Conservation (phyloP, 2,329 filamentous ascomycete species). For the Cladosporium sp. region DNA sequence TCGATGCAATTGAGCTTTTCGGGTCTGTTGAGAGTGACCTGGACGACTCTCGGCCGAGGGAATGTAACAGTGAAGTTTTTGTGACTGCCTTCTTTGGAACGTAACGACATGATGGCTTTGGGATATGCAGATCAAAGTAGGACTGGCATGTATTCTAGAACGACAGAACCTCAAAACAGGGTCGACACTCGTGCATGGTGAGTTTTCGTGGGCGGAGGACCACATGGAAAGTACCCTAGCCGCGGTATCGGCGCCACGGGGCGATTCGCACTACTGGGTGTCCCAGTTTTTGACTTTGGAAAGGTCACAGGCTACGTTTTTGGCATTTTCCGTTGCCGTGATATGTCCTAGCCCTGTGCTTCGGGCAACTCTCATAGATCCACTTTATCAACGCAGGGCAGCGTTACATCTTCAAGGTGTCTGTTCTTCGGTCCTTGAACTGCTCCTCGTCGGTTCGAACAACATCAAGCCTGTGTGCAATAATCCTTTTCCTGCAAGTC, state of each 20-base stretch:
- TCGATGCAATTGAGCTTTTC: constrained; percentile 19
- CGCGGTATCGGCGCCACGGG: constrained; percentile 9
- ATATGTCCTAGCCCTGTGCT: not conserved
- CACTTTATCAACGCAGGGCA: constrained; percentile 5
- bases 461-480: too few species aligned
- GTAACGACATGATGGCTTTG: not conserved
- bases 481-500: too few species aligned
- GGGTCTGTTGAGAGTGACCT: constrained; percentile 15
- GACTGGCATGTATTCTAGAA: not conserved
- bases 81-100: not conserved
- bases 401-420: not conserved
- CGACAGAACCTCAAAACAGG: too few species aligned
- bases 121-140: not conserved
- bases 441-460: too few species aligned
- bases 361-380: not conserved
- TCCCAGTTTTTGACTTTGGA: not conserved
- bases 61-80: constrained; percentile 7
- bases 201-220: not conserved
- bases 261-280: not conserved
- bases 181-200: too few species aligned
- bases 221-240: constrained; percentile 1
- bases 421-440: not conserved
- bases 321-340: constrained; percentile 8
- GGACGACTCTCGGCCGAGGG: constrained; percentile 1
- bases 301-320: constrained; percentile 2